Evolutionary conservation across 768 basidiomycete genomes (phyloP).

Genomic region (Termitomyces heimii): DNA sequence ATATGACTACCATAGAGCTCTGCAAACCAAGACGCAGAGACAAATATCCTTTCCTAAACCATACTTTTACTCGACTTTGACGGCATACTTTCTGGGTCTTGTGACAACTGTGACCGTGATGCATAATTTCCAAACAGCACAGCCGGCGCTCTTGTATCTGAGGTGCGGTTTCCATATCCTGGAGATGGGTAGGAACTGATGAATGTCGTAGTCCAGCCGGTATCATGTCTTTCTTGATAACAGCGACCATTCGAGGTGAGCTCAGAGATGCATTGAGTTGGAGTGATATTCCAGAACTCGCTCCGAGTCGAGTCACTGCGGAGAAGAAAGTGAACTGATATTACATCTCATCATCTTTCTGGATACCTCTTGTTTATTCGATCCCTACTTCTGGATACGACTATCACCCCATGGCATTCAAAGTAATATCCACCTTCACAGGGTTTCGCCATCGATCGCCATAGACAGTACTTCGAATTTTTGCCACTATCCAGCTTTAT

Average conservation of each 20-base stretch:
- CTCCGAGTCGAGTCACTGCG: neutral
- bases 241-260: constrained; percentile 62
- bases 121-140: constrained; percentile 71
- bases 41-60: constrained; percentile 48
- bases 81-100: constrained; percentile 72
- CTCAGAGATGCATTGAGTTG: constrained; percentile 65
- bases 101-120: constrained; percentile 77
- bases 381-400: neutral
- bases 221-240: constrained; percentile 60
- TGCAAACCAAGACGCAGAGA: constrained; percentile 18
- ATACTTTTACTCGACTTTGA: constrained; percentile 68
- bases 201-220: constrained; percentile 56
- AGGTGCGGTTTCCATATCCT: constrained; percentile 43
- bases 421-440: neutral
- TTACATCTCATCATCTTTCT: neutral
- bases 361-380: neutral
- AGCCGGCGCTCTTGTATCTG: constrained; percentile 91
- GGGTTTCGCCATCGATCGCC: neutral
- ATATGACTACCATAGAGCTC: constrained; percentile 61
- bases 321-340: constrained; percentile 11
- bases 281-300: constrained; percentile 44
- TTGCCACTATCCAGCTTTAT: neutral
- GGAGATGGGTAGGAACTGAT: neutral
- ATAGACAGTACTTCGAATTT: neutral
- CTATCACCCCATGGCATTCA: neutral